Percentiles rank a stretch among this genome's conserved stretches.
Evolutionary conservation across 768 basidiomycete genomes (phyloP).

Genomic region (Xerocomus potaroensis): DNA sequence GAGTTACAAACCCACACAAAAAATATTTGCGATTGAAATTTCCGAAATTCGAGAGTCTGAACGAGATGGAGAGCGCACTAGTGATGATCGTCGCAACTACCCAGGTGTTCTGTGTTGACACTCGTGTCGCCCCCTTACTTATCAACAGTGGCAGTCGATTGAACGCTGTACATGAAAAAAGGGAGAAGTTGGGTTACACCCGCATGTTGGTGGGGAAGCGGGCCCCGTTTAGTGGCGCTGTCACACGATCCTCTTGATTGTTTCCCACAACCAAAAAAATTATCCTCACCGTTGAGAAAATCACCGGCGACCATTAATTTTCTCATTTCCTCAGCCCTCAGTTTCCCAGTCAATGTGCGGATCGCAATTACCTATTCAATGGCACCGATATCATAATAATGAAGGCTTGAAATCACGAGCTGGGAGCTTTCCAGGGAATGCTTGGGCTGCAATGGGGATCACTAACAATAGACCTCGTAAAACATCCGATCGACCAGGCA

Average conservation of each 20-base stretch:
- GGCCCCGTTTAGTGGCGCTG: conserved; percentile 42
- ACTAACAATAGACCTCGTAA: conserved; percentile 65
- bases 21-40: conserved; percentile 39
- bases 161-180: conserved; percentile 64
- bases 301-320: not conserved
- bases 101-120: conserved; percentile 57
- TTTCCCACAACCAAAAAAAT: conserved; percentile 15
- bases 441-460: conserved; percentile 57
- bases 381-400: conserved; percentile 36
- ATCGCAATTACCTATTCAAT: conserved; percentile 38
- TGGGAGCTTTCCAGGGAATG: conserved; percentile 41
- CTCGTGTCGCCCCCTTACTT: conserved; percentile 48
- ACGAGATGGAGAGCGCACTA: conserved; percentile 68
- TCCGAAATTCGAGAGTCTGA: conserved; percentile 58
- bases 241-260: conserved; percentile 18
- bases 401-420: conserved; percentile 27
- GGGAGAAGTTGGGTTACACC: conserved; percentile 62
- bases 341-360: conserved; percentile 35
- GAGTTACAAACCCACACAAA: too few relatives aligned
- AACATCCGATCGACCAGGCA: conserved; percentile 54
- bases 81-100: conserved; percentile 62
- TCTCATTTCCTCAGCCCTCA: conserved; percentile 33
- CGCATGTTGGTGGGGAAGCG: conserved; percentile 55
- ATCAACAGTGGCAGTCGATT: conserved; percentile 53
- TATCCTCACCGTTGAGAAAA: not conserved